Evolutionary conservation across 805 yeast species (phyloP), one percentile per base, ranked within the genome.

Genomic region (Candida easanensis): DNA sequence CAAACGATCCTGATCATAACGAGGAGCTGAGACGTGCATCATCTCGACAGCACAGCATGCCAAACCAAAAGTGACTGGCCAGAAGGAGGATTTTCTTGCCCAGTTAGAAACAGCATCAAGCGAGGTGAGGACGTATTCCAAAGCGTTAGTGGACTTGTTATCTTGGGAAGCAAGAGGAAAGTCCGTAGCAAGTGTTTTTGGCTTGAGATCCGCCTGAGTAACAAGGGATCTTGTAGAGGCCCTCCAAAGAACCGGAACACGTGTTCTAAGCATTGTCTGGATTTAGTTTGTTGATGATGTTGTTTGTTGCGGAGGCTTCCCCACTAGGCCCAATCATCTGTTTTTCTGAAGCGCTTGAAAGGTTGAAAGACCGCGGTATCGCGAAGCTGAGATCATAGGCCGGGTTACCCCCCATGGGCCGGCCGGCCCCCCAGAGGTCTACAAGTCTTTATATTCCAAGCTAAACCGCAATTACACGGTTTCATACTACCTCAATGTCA

Each of bases 31-130:
- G 30, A 84, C 85, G 63, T 87, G 96, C 96, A 87, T 87, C 96
- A 87, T 87, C 68, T 87, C 96, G 33, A 87, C 95, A 48, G 96
- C 96, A 72, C 96, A 87, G 68, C 96, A 87, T 8, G 95, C 95
- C 60, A 87, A 72, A 26, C 96, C 96, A 65, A 87, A 87, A 28
- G 96, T 87, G 36, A 86, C 90, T 8, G 96, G 96, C 96, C 96
- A 87, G 65, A 87, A 87, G 2, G 93, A 84, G 21, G 95, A 88
- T 62, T 85, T 88, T 66, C 95, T 77, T 2, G 91, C 95, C 96
- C 96, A 87, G 70, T 83, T 83, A 51, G 89, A 89, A 50, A 87
- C 77, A 49, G 82, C 82, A 60, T 87, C 96, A 56, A 87, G 69
- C 17, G 90, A 78, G 15, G 95, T 86, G 61, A 87, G 73, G 2